Base-by-base conservation (phyloP, 768 basidiomycete species). In the Cyathus striatus region DNA sequence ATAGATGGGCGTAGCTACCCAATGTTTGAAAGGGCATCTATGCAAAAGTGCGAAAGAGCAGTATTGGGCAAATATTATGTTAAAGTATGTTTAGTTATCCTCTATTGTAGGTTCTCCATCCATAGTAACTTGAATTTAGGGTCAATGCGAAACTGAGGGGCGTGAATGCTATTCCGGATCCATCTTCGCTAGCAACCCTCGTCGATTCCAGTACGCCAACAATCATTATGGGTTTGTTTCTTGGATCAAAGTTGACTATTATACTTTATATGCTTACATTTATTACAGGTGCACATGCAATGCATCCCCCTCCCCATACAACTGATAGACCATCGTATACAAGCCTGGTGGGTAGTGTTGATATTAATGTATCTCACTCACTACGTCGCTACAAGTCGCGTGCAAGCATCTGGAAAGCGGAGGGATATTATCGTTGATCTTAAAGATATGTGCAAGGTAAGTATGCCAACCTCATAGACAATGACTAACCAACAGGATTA, bases 141-240 rank as follows among this genome's bases (percentile, higher is more conserved):
- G 70, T 90, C 44, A 91, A 91, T 45, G 86, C 84, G 3, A 91
- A 91, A 58, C 72, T 91, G 0, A 89, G 88, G 4, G 90, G 90
- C 0, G 81, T 90, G 56, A 91, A 92, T 51, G 71, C 75, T 0
- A 70, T 90, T 18, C 84, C 86, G 0, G 81, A 86, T 22, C 71
- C 80, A 0, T 61, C 67, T 2, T 79, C 80, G 0, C 79, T 78
- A 0, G 61, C 69, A 0, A 65, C 73, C 3, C 64, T 90, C 0
- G 76, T 75, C 0, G 86, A 90, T 52, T 75, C 79, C 0, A 66
- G 71, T 25, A 77, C 81, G 46, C 87, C 87, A 0, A 86, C 88
- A 0, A 78, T 91, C 6, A 78, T 91, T 18, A 80, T 90, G 73
- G 89, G 87, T 75, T 67, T 50, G 64, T 41, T 24, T 17, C 12